Base-by-base conservation (phyloP, 495 filamentous ascomycete genomes). In the Neurospora sp. region DNA sequence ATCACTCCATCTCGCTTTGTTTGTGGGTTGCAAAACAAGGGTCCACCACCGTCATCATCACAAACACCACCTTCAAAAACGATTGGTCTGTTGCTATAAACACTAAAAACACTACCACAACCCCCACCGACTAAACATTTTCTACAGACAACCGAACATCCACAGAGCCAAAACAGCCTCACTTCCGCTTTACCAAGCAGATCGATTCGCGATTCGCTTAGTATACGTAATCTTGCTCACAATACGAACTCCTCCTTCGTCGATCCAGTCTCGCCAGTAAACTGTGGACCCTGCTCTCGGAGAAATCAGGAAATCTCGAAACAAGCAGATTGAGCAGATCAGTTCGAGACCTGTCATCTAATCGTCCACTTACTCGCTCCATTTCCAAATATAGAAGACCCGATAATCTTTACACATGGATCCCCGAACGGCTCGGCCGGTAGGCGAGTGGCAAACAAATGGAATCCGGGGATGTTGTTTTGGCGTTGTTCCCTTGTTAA, bases 251-350 rank as follows among this genome's bases (percentile, higher is more conserved):
- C 8, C 3, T 3, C 42, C 42, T 45, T 45, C 18, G 18, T 45
- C 18, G 42, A 45, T 45, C 42, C n/a, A 20, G 40, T 41, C 40
- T 14, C 40, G 40, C 40, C 16, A 41, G 42, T 20, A 16, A 6
- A 68, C 4, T 69, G 31, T 59, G 71, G 18, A 69, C 37, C 71
- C 18, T 61, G 48, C 31, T 69, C 68, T 37, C 35, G 68, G 37
- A 69, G 40, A 59, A 59, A 59, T 59, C 68, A 69, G 68, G 68
- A 40, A 38, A 7, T 78, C 69, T 76, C 40, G 71, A 59, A 59
- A 59, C 48, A 59, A 27, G 48, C 48, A n/a, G 42, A 45, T 20
- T 20, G 8, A 45, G 42, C 18, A 59, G 48, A 59, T 59, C 48
- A 12, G 48, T 59, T 59, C 20, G 48, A 59, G 48, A 59, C 48